Base-by-base conservation (phyloP, 495 filamentous ascomycete species). In the Rusavskia elegans region DNA sequence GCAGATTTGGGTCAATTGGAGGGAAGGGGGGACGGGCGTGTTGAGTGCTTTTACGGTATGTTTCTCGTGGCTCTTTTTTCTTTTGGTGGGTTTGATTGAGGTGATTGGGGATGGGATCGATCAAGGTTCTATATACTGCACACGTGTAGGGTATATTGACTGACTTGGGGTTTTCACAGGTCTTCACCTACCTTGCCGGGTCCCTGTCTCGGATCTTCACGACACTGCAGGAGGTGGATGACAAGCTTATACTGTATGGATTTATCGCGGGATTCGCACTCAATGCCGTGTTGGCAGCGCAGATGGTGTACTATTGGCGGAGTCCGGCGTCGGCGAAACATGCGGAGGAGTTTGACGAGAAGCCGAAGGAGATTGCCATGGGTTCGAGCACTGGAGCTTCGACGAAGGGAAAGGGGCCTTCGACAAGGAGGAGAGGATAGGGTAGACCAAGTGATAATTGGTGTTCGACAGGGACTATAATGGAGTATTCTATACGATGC, bases 281-380 rank as follows among this genome's bases (percentile, higher is more conserved):
- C 57, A 98, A 98, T 68, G 68, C 82, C 55, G 75, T 98, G 51
- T 70, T 97, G 52, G 92, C 87, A 3, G 68, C 70, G 45, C 92
- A 98, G 73, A 95, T 97, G 88, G 64, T 58, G 10, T 95, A 88
- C 68, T 97, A 96, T 71, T 98, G 92, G 92, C 95, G 95, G 60
- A 75, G 73, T 53, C 74, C 80, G 20, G 73, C 76, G 53, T 78
- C 74, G 7, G 61, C 67, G 21, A 57, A 59, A 51, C 59, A 58
- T 51, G 57, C 44, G 8, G 55, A n/a, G 30, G 60, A 55, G 48
- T 53, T 75, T 64, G 68, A 72, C 44, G 63, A 73, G 58, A 61
- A 63, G 51, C 64, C 63, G 41, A 67, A 72, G 55, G 50, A 65
- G 51, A 55, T 57, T n/a, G 50, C 55, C 16, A 57, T 54, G 39